Evolutionary conservation across 2,329 filamentous ascomycete genomes (phyloP).

Genomic region (Torrubiellomyces zombiae): DNA sequence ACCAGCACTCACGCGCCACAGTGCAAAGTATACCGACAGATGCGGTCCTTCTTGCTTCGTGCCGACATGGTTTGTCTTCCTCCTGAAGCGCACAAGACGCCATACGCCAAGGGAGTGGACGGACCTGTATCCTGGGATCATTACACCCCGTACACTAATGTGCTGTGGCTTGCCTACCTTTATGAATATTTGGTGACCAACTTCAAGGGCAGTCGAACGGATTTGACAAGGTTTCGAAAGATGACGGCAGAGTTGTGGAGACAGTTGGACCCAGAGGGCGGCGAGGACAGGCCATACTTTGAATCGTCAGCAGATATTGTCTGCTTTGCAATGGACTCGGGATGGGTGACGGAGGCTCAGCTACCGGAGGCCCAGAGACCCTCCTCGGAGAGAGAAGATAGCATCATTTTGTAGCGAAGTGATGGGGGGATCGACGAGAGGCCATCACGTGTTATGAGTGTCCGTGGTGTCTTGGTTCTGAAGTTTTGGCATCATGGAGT

Average conservation of each 20-base stretch:
- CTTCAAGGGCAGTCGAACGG: constrained; percentile 29
- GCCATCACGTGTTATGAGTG: too few relatives aligned
- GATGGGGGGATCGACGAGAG: too few relatives aligned
- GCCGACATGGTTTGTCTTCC: constrained; percentile 33
- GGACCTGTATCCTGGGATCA: constrained; percentile 36
- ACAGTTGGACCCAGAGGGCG: constrained; percentile 35
- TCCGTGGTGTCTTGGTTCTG: too few relatives aligned
- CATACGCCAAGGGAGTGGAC: constrained; percentile 28
- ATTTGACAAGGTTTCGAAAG: constrained; percentile 27
- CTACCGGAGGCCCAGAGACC: constrained; percentile 22
- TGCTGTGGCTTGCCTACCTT: constrained; percentile 47
- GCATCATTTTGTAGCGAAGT: constrained; percentile 19
- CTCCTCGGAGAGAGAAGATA: constrained; percentile 21
- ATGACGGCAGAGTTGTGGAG: constrained; percentile 35
- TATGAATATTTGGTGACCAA: constrained; percentile 34
- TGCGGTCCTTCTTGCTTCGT: constrained; percentile 39
- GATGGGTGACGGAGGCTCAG: constrained; percentile 38
- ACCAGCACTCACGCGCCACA: constrained; percentile 42
- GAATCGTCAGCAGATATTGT: constrained; percentile 39
- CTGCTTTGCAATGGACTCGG: constrained; percentile 37
- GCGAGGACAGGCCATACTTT: constrained; percentile 30
- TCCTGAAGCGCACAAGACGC: constrained; percentile 26
- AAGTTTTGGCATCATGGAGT: too few relatives aligned
- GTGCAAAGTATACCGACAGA: constrained; percentile 44
- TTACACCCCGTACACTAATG: constrained; percentile 45